These are phyloP conservation scores for Saxophila tyrrhenica DNA, from an alignment of 495 filamentous ascomycete species.

Conservation along the genomic window DNA sequence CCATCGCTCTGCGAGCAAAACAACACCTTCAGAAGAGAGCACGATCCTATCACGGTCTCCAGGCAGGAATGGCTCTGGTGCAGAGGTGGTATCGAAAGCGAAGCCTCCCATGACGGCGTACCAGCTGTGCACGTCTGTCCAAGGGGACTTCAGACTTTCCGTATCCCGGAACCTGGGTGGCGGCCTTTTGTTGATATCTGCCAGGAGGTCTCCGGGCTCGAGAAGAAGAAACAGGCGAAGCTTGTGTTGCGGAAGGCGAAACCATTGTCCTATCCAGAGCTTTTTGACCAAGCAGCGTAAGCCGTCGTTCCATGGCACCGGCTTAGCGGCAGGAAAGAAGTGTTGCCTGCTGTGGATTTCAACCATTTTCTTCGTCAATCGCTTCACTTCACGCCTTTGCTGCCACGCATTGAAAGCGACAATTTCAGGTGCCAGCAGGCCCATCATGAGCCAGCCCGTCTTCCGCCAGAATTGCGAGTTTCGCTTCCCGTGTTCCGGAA, in stretches of 20 bases:
- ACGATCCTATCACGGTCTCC: neutral
- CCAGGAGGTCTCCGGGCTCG: neutral
- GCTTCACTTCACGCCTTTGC: neutral
- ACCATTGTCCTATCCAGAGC: neutral
- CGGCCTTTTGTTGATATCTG: too few species aligned
- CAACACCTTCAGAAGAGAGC: conserved; percentile 14
- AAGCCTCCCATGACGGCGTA: conserved; percentile 37
- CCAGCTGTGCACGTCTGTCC: conserved; percentile 32
- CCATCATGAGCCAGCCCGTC: conserved; percentile 24
- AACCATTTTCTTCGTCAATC: neutral
- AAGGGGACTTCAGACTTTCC: conserved; percentile 8
- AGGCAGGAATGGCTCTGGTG: conserved; percentile 9
- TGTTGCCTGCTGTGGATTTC: neutral
- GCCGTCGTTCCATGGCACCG: neutral
- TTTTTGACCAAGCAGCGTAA: neutral
- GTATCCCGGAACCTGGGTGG: neutral
- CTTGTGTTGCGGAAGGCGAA: neutral
- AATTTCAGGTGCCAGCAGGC: conserved; percentile 28
- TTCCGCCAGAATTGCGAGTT: conserved; percentile 16
- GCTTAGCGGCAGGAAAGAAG: neutral
- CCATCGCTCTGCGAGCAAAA: conserved; percentile 9
- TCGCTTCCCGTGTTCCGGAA: conserved; percentile 17
- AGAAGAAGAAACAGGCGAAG: neutral
- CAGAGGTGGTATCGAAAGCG: conserved; percentile 17
- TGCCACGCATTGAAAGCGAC: conserved; percentile 14